Evolutionary conservation across 257 asterid genomes (phyloP), one percentile per base, ranked within the genome.

Genomic region (Nicotiana noctiflora): DNA sequence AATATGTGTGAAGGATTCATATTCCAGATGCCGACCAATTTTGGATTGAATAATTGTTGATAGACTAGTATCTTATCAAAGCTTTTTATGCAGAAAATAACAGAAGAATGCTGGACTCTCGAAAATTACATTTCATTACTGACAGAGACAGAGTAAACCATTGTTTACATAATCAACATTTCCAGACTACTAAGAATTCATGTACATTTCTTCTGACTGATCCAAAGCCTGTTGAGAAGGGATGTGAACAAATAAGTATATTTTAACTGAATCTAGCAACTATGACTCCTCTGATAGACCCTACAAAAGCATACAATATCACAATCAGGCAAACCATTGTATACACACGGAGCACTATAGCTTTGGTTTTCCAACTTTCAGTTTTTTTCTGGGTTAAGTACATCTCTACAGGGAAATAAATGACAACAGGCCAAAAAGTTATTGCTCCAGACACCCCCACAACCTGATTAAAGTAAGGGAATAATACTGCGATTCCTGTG

Each of bases 391-490:
- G 94, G 57, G 77, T 90, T 66, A 92, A 17, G 85, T 91, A 92
- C 97, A 93, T 95, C 89, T 95, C 97, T 74, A 89, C 92, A 0
- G 99, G 99, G 81, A 93, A 95, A 84, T 91, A 92, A 3, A 95
- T 87, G 8, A 88, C 84, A 0, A 90, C 51, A 1, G 99, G 99
- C 97, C 99, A 93, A 65, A 92, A 92, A 83, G 80, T 88, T 18
- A 95, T 77, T 1, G 97, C 89, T 77, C 97, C 99, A 0, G 97
- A 89, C 25, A 95, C 89, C 40, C 93, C 97, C 21, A 91, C 77
- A 8, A 93, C 92, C 79, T 93, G 88, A 86, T 95, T 92, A 70
- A 95, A 93, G 84, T 91, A 91, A 5, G 99, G 99, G 59, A 93
- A 93, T 2, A 89, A 19, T 14, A 89, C 75, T 0, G 93, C 92